Base-by-base conservation (phyloP, 257 asterid genomes). In the Knoxia roxburghii region DNA sequence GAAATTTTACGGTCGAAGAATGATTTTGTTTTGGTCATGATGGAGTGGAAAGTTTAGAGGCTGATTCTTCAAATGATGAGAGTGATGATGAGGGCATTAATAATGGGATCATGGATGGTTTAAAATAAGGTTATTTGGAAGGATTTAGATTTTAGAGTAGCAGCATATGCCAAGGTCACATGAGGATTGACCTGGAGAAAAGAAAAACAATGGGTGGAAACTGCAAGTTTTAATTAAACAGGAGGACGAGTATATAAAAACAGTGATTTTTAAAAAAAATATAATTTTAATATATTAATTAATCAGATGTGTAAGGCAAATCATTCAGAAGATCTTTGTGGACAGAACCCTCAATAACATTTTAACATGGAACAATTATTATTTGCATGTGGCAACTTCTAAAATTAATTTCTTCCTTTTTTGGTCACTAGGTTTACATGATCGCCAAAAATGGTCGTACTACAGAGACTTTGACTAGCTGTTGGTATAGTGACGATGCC, bases 311-410 rank as follows among this genome's bases (percentile, higher is more conserved):
- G 35, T 18, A 64, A 30, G 62, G 51, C 61, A 69, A 35, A 70
- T 43, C 20, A 29, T 11, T 32, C 69, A 68, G 70, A 61, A 52
- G 58, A 68, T 61, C 70, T 72, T 65, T 72, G 72, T 32, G 48
- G 67, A 63, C 50, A 66, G 49, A 49, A 0, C 40, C 18, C 39
- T 23, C 67, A 21, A 45, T 41, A 33, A 45, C 54, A 64, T 50
- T 54, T n/a, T 32, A 75, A 50, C 74, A 65, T 70, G 75, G 68
- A 56, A 75, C 59, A 57, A 37, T 67, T 64, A 59, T 68, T 51
- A 52, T 52, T 26, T 55, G 61, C 65, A 62, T 68, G 81, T 68
- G 27, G 11, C 21, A 33, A 0, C 35, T 40, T 49, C n/a, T n/a
- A n/a, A n/a, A n/a, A n/a, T n/a, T n/a, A n/a, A n/a, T n/a, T n/a